Conservation (phyloP, 1,284 basidiomycete genomes). For the Pseudozyma flocculosa region DNA sequence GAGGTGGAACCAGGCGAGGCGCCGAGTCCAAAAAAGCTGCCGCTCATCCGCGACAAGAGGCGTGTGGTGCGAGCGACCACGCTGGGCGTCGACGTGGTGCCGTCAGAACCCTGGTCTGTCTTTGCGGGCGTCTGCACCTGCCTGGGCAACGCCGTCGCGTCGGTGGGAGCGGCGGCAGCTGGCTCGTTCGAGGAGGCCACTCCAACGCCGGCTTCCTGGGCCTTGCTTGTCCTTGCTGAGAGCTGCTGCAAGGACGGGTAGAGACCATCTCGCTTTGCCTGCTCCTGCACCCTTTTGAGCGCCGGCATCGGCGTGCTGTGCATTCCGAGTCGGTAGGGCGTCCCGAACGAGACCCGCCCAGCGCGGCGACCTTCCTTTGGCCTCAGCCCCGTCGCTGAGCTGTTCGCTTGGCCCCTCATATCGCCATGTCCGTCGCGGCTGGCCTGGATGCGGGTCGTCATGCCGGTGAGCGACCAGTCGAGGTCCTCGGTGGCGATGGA, state of each 20-base stretch:
- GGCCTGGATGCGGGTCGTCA: constrained; percentile 1
- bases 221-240: no score
- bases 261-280: constrained; percentile 1
- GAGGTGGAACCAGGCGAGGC: background rate
- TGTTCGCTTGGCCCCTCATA: no score
- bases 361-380: background rate
- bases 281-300: constrained; percentile 4
- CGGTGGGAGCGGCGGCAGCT: no score
- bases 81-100: background rate
- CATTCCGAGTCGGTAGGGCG: constrained; percentile 26
- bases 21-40: constrained; percentile 15
- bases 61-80: constrained; percentile 10
- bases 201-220: no score
- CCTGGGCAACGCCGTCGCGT: no score
- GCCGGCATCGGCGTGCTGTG: constrained; percentile 29
- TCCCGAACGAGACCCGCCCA: constrained; percentile 28
- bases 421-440: background rate
- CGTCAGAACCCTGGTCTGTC: no score
- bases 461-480: constrained; percentile 21
- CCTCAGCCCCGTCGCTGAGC: no score
- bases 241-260: constrained; percentile 12
- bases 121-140: background rate
- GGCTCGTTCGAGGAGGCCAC: no score
- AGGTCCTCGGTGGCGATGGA: constrained; percentile 15
- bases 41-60: constrained; percentile 29